Evolutionary conservation across 306 rosid genomes (phyloP).

Genomic region (Cucurbita argyrosperma): DNA sequence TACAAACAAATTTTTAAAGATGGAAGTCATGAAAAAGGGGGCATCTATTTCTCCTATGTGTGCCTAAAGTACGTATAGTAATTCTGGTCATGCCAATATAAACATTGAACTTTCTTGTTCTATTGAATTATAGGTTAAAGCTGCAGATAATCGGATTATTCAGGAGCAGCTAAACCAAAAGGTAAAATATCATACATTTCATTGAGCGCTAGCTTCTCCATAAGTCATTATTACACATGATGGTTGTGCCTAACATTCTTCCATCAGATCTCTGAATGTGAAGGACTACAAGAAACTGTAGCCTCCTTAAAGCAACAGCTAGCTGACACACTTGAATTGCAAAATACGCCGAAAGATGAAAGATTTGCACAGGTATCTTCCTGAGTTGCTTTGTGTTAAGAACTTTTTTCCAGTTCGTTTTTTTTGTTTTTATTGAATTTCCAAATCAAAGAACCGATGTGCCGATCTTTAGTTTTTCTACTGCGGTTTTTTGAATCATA

Average conservation of each 20-base stretch:
- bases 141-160: slow-evolving; percentile 85
- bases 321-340: slow-evolving; percentile 44
- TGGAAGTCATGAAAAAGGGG: background rate
- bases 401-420: background rate
- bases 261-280: slow-evolving; percentile 60
- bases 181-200: slow-evolving; percentile 23
- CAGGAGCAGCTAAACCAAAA: slow-evolving; percentile 87
- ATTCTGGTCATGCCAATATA: background rate
- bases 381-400: background rate
- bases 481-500: background rate
- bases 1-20: background rate
- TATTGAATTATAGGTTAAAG: slow-evolving; percentile 52
- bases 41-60: background rate
- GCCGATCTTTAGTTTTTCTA: background rate
- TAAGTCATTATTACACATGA: background rate
- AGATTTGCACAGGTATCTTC: slow-evolving; percentile 47
- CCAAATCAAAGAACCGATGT: background rate
- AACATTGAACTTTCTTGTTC: background rate
- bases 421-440: background rate
- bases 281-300: slow-evolving; percentile 57
- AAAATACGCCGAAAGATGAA: slow-evolving; percentile 22
- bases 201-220: background rate
- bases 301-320: slow-evolving; percentile 72
- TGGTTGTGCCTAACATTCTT: slow-evolving; percentile 13
- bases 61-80: background rate